Evolutionary conservation across 148 eudicot genomes (phyloP), one percentile per base, ranked within the genome.

Genomic region (Fagopyrum esculentum): DNA sequence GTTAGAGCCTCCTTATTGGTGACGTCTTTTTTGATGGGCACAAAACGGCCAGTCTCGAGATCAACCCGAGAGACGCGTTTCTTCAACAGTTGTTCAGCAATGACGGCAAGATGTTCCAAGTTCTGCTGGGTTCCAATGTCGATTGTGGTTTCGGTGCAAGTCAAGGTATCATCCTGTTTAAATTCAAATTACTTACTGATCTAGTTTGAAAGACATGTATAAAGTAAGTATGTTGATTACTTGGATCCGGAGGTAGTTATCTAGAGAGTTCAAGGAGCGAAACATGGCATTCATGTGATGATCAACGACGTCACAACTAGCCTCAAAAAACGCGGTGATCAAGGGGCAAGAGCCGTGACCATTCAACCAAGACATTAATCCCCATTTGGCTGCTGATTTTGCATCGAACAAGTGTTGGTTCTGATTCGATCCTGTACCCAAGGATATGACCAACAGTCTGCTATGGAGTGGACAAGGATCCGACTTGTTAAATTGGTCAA

Each of bases 321-420:
- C 74, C 55, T 71, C 74, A 15, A 46, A 71, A 52, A 71, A 71
- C 2, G 74, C 46, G 30, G 74, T 71, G 74, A 71, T 71, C 51
- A 71, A 71, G 13, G 74, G 74, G 55, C 74, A 46, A 11, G 74
- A 71, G 0, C 74, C 74, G 4, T 71, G 51, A 2, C 45, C 74
- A 19, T 46, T 46, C 74, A 71, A 9, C 74, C 74, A 71, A 2
- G 74, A 71, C 2, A 71, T 52, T 2, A 71, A 15, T n/a, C 74
- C 74, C 74, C 74, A 71, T 71, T 47, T 71, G 30, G 74, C 74
- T 6, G 74, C 74, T 10, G 52, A 15, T 9, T 71, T 46, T 4
- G 74, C 74, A 2, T 71, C 10, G 40, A 71, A 71, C 55, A 46
- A 46, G 1, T 71, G 74, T 19, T 71, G 54, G 3, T 71, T 71